Percentiles rank a stretch among this genome's conserved stretches.
Evolutionary conservation across 129 eudicot species (phyloP).

Genomic region (Heracleum sosnowskyi): DNA sequence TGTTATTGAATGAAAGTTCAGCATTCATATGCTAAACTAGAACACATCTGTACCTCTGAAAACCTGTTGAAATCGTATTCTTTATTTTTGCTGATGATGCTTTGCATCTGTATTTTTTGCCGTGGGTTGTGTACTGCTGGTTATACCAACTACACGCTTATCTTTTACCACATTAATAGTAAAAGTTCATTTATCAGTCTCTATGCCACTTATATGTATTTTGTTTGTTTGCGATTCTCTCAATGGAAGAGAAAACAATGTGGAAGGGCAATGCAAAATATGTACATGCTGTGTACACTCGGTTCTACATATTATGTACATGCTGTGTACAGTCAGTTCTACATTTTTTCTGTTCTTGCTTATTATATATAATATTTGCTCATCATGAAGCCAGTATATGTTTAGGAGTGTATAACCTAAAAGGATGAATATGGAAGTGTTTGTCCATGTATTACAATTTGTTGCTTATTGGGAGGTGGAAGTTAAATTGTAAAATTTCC

Average conservation of each 20-base stretch:
- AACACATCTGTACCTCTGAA: not conserved
- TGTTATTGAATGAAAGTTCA: not conserved
- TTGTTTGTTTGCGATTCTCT: not conserved
- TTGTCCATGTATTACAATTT: no score
- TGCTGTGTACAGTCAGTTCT: not conserved
- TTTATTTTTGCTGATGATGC: not conserved
- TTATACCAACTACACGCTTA: not conserved
- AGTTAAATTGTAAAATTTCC: not conserved
- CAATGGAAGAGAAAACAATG: not conserved
- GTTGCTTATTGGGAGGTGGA: no score
- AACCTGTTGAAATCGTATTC: not conserved
- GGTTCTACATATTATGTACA: no score
- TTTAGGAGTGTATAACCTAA: not conserved
- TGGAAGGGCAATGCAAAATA: not conserved
- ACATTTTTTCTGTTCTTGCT: no score
- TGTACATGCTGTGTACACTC: not conserved
- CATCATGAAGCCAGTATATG: not conserved
- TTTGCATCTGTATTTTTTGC: not conserved
- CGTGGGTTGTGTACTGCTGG: not conserved
- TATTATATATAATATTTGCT: no score
- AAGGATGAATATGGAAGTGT: not conserved
- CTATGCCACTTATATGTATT: not conserved
- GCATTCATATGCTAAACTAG: not conserved
- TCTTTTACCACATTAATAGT: not conserved
- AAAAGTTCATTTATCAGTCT: not conserved